Base-by-base conservation (phyloP, 352 stramenopile genomes). In the Globisporangium irregulare region DNA sequence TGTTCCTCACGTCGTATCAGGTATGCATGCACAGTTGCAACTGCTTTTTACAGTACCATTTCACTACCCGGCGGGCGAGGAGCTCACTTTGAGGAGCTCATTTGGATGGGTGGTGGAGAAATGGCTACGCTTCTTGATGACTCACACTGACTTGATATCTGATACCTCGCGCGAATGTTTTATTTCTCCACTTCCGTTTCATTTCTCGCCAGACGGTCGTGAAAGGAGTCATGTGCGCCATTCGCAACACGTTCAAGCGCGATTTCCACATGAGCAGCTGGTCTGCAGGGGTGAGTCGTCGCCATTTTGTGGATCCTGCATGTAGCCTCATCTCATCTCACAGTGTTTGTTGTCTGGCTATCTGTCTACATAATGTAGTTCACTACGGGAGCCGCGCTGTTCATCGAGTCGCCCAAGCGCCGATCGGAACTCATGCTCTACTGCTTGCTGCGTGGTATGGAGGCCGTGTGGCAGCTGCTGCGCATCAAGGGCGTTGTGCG, bases 341-440 rank as follows among this genome's bases (percentile, higher is more conserved):
- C 3, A 0, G 6, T 22, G 43, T n/a, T 78, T 24, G 2, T 3
- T 29, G 4, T 48, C 12, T 68, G 25, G 2, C 18, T 38, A 8
- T 55, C 8, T 59, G 53, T 43, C 3, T 67, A 24, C 22, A 22
- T 1, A 32, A 5, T 20, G 32, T 66, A 94, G 86, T 25, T 91
- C 36, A 60, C 76, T 55, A 81, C 87, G 18, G 85, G 84, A 29
- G 63, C 72, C 10, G 80, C 78, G 54, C 71, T 94, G 1, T 91
- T 93, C 64, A 86, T 92, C 50, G 87, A 94, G 73, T 76, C 91
- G 64, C 78, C 83, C 18, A 94, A 94, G 71, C 84, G 85, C 48
- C 82, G 87, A 24, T 89, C 89, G 58, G 84, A 93, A 67, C 74
- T 95, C 9, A 93, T 93, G 87, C 66, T 93, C 34, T 95, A 95